Base-by-base conservation (phyloP, 495 filamentous ascomycete genomes). In the Penicillium goetzii region DNA sequence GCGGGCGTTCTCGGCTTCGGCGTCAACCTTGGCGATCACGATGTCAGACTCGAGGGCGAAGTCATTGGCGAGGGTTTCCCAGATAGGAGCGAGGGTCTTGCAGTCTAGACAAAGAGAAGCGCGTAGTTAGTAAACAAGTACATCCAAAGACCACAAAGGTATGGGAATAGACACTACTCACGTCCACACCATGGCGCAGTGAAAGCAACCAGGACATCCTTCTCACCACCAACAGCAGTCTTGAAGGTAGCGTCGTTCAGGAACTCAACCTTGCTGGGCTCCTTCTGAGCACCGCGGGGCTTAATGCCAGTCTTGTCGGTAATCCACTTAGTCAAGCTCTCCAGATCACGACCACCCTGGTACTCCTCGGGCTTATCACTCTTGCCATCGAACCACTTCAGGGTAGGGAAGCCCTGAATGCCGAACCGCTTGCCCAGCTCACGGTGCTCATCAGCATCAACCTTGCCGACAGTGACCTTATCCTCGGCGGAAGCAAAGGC, bases 351-450 rank as follows among this genome's bases (percentile, higher is more conserved):
- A 12, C 91, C 91, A 61, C 92, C 88, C 54, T 86, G 88, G 79
- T 97, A 98, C 63, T 97, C 91, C 66, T 83, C 84, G 0, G 95
- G 93, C 72, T 83, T 89, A 64, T 94, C 89, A 67, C 90, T 93
- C 86, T 96, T 97, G 60, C 95, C 95, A 79, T 98, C 94, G 74
- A 99, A 99, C 87, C 89, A 99, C 76, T 99, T 99, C 65, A 99
- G 78, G 0, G 95, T 98, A 17, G 95, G 95, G 83, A 98, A 99
- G 11, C 95, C 95, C 78, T 94, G 89, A 54, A 99, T 84, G 19
- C 91, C 92, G 71, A 92, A 99, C 55, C 86, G 82, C 80, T 89
- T 88, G 55, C 93, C 95, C 60, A 99, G 80, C 23, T 84, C 79
- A 71, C 90, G 91, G 82, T 99, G 86, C 47, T 86, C 87, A 76